A percentile compares a stretch with the other conserved stretches of the same genome.
phyloP scores from a whole-genome alignment of 2,329 filamentous ascomycete species.

The Neonectria ditissima region DNA sequence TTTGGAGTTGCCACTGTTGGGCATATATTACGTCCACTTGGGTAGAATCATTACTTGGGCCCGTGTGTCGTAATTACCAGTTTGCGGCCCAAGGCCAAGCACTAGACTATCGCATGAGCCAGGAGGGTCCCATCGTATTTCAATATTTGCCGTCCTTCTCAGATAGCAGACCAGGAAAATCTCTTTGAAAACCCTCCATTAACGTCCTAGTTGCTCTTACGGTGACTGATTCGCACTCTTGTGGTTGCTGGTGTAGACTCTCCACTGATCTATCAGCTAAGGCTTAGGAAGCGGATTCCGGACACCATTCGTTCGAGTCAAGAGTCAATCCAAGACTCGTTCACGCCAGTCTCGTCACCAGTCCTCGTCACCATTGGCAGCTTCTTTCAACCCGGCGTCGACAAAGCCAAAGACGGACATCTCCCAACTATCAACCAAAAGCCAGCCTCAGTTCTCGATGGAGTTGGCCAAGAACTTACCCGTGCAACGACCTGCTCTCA shows the following conservation, averaged over 20 bases:
- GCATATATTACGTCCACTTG: slow-evolving; percentile 8
- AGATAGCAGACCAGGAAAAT: not conserved
- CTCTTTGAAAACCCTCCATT: not conserved
- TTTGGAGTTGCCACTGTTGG: not conserved
- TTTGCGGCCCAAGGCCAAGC: slow-evolving; percentile 21
- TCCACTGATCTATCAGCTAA: slow-evolving; percentile 20
- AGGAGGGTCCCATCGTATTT: slow-evolving; percentile 10
- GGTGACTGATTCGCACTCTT: not conserved
- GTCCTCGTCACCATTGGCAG: not conserved
- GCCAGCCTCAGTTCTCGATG: slow-evolving; percentile 9
- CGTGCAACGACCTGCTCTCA: slow-evolving; percentile 8
- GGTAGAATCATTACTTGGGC: not conserved
- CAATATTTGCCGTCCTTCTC: not conserved
- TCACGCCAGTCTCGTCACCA: not conserved
- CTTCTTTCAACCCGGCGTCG: not conserved
- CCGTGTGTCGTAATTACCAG: slow-evolving; percentile 13
- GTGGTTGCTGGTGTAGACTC: slow-evolving; percentile 1
- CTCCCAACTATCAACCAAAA: not conserved
- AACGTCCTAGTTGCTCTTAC: not conserved
- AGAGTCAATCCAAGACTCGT: slow-evolving; percentile 1
- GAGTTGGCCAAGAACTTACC: slow-evolving; percentile 8
- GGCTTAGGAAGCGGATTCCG: slow-evolving; percentile 1
- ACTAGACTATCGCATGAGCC: slow-evolving; percentile 1
- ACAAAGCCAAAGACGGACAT: not conserved
- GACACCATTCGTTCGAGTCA: slow-evolving; percentile 8